Conservation (phyloP, 2,329 filamentous ascomycete genomes). For the Fusarium sp. region DNA sequence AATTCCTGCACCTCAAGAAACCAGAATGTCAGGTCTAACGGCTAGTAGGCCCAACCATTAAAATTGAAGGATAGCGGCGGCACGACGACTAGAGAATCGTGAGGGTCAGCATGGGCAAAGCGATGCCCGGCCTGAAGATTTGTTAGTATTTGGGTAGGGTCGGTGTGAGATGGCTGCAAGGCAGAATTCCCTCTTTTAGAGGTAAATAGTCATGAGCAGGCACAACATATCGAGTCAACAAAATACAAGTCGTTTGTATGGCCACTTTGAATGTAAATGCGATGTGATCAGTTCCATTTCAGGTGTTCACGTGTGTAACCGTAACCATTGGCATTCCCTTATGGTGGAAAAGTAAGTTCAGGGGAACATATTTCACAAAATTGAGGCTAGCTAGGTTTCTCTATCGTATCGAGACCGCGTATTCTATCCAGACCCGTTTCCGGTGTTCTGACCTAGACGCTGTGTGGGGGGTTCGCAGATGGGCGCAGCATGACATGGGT, state of each 20-base stretch:
- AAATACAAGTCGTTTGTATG: conserved; percentile 48
- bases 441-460: conserved; percentile 17
- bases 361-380: neutral
- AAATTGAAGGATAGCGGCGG: conserved; percentile 45
- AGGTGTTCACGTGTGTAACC: neutral
- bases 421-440: conserved; percentile 22
- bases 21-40: conserved; percentile 41
- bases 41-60: conserved; percentile 45
- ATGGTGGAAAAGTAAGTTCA: neutral
- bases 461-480: conserved; percentile 24
- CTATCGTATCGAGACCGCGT: conserved; percentile 18
- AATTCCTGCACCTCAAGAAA: conserved; percentile 28
- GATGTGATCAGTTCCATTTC: conserved; percentile 4
- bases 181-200: conserved; percentile 28
- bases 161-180: conserved; percentile 40
- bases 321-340: neutral
- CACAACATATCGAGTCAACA: conserved; percentile 42
- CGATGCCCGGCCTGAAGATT: conserved; percentile 35
- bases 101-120: conserved; percentile 31
- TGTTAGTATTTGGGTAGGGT: conserved; percentile 45
- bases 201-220: conserved; percentile 37
- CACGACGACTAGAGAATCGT: conserved; percentile 43
- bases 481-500: conserved; percentile 22
- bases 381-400: conserved; percentile 12
- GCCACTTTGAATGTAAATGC: conserved; percentile 12